Evolutionary conservation across 2,329 filamentous ascomycete species (phyloP), one percentile per base, ranked within the genome.

Genomic region (Aspergillus neotritici): DNA sequence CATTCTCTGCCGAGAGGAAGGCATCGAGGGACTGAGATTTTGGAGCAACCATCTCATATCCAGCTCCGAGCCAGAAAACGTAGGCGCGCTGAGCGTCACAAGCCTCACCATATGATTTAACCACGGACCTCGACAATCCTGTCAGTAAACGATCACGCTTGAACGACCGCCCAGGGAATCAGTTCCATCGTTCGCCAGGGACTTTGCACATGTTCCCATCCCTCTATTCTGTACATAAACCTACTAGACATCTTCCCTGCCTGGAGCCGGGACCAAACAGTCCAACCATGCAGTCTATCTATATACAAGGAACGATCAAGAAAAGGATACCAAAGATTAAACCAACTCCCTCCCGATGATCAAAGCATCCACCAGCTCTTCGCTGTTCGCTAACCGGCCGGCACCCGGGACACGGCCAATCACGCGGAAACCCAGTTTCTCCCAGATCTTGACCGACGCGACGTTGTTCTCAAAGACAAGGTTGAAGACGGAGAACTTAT

Each of bases 1-100:
- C 0, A 80, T 82, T 3, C 64, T 98, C 14, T 97, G 91, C 63
- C 83, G 93, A 37, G 93, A 98, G 63, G 90, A 94, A 57, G 84
- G 88, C 4, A 80, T 97, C 11, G 90, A 96, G 63, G 93, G 93
- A 0, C 73, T 94, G 36, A 84, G 84, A 57, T 98, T 94, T 65
- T 98, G 93, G 93, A 82, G 86, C 67, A 98, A 98, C 59, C 78
- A 64, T 46, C 53, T 74, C 34, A 48, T 46, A 21, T 47, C 41
- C 28, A 37, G 47, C 34, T 34, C 43, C 12, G 40, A 13, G 4
- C 10, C 35, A 10, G 37, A 42, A 15, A 39, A 41, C 12, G 30
- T 43, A 25, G 21, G 21, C 21, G 21, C 21, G 21, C 21, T 25
- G 21, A 25, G 21, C 21, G 21, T 25, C 21, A 25, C 21, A 6